A percentile compares a stretch with the other conserved stretches of the same genome.
Conservation (phyloP, 2,329 filamentous ascomycete species). For the Phialophora verrucosa region DNA sequence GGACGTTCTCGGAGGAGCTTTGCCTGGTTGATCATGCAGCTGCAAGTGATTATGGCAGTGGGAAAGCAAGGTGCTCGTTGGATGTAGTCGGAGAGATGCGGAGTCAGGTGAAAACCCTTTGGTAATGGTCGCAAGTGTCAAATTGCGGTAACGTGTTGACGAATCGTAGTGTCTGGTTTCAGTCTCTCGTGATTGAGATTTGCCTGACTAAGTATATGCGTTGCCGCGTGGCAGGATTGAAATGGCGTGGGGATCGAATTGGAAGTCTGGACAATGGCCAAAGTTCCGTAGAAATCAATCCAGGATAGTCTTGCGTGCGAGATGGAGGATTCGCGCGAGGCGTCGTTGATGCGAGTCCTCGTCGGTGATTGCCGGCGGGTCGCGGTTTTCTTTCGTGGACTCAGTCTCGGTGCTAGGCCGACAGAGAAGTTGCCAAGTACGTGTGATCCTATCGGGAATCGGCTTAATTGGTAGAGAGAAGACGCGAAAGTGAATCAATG, state of each 20-base stretch:
- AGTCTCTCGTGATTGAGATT: neutral
- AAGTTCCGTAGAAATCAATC: neutral
- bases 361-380: neutral
- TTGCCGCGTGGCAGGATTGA: constrained; percentile 4
- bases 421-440: neutral
- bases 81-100: constrained; percentile 23
- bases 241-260: constrained; percentile 12
- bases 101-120: constrained; percentile 22
- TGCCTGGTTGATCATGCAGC: constrained; percentile 5
- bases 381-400: neutral
- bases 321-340: neutral
- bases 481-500: constrained; percentile 14
- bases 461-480: constrained; percentile 8
- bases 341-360: neutral
- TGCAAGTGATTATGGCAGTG: constrained; percentile 15
- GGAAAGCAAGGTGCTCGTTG: constrained; percentile 8
- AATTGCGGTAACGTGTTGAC: constrained; percentile 25
- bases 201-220: constrained; percentile 24
- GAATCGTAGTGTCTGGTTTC: constrained; percentile 19
- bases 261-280: neutral
- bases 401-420: neutral
- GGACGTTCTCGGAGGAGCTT: constrained; percentile 1
- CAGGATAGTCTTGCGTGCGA: neutral
- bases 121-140: constrained; percentile 7
- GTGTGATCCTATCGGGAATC: neutral